These are phyloP conservation scores for Fraxinus baroniana DNA, from an alignment of 305 asterid species.

Conservation along the genomic window DNA sequence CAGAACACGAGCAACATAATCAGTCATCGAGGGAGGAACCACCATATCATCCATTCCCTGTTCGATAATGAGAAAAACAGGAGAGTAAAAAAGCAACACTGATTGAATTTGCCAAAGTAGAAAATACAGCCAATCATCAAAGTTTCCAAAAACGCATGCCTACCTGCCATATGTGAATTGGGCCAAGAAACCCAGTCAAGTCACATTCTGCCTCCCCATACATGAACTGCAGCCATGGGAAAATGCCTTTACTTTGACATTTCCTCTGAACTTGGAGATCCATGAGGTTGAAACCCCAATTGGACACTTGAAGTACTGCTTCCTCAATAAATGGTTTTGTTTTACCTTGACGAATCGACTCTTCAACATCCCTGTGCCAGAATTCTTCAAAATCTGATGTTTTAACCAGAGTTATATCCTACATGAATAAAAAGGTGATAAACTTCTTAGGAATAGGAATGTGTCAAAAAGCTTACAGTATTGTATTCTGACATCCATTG, in stretches of 20 bases:
- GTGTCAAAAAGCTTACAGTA: not conserved
- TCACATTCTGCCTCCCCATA: conserved; percentile 59
- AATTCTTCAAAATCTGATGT: conserved; percentile 52
- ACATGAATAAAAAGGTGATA: conserved; percentile 3
- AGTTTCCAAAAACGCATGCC: not conserved
- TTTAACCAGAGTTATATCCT: conserved; percentile 58
- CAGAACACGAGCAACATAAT: conserved; percentile 55
- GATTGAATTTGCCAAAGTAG: not conserved
- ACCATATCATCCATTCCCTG: conserved; percentile 74
- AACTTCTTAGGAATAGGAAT: conserved; percentile 2
- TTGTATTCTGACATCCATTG: not conserved
- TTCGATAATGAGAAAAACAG: conserved; percentile 16
- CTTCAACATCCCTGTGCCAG: conserved; percentile 90
- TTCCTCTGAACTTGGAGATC: conserved; percentile 73
- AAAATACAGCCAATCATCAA: not conserved
- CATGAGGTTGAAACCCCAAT: conserved; percentile 76
- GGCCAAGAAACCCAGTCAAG: conserved; percentile 78
- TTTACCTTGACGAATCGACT: conserved; percentile 67
- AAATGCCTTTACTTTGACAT: conserved; percentile 50
- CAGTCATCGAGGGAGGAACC: conserved; percentile 66
- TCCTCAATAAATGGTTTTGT: conserved; percentile 72
- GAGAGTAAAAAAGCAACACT: not conserved
- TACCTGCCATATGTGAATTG: conserved; percentile 94
- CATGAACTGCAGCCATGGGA: conserved; percentile 68
- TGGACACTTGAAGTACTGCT: conserved; percentile 75